These are phyloP conservation scores for apple (Malus domestica) DNA, from an alignment of 306 rosid genomes.

Conservation along the genomic window ASM211411v1 NC_041804.1:4208501-4209000, in stretches of 20 bases:
- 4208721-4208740: conserved; percentile 22
- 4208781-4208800: not conserved
- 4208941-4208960: not conserved
- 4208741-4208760: conserved; percentile 28
- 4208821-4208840: not conserved
- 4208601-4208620: conserved; percentile 31
- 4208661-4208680: conserved; percentile 22
- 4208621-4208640: conserved; percentile 21
- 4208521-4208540: conserved; percentile 16
- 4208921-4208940: not conserved
- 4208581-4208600: conserved; percentile 16
- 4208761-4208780: conserved; percentile 41
- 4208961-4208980: not conserved
- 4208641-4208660: conserved; percentile 24
- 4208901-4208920: too few relatives aligned
- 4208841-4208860: not conserved
- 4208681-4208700: conserved; percentile 18
- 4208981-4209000: not conserved
- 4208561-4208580: conserved; percentile 12
- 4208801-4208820: not conserved
- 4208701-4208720: conserved; percentile 18
- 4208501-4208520: conserved; percentile 23
- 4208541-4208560: conserved; percentile 20
- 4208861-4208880: not conserved
- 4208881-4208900: too few relatives aligned